phyloP scores from a whole-genome alignment of 2,329 filamentous ascomycete species.

The Exophiala viscosa region DNA sequence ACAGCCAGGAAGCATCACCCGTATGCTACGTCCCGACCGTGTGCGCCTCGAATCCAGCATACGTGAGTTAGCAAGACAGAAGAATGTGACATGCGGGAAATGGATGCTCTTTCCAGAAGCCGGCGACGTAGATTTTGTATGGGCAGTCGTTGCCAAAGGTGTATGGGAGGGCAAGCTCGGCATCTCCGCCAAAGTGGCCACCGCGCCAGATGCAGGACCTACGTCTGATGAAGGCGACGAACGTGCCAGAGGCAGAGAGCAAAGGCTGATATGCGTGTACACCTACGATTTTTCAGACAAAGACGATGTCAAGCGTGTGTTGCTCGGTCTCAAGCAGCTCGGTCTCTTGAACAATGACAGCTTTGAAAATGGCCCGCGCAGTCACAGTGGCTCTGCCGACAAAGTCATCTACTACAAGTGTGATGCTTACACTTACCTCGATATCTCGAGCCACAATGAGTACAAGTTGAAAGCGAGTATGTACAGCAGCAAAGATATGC shows the following conservation, averaged over 20 bases:
- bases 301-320: conserved; percentile 65
- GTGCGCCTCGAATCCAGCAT: conserved; percentile 53
- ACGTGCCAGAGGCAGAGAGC: not conserved
- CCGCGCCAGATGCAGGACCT: conserved; percentile 43
- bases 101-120: conserved; percentile 70
- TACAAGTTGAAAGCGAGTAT: conserved; percentile 58
- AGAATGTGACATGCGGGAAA: conserved; percentile 38
- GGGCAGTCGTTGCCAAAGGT: conserved; percentile 64
- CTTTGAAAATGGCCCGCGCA: conserved; percentile 32
- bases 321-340: conserved; percentile 59
- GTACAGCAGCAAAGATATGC: conserved; percentile 40
- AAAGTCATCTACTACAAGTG: conserved; percentile 72
- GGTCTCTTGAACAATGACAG: conserved; percentile 50
- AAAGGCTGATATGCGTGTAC: conserved; percentile 70
- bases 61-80: conserved; percentile 55
- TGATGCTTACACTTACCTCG: conserved; percentile 66
- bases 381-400: not conserved
- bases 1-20: conserved; percentile 29
- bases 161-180: conserved; percentile 69
- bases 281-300: conserved; percentile 69
- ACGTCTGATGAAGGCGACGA: conserved; percentile 24
- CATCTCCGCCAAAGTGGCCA: conserved; percentile 68
- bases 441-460: conserved; percentile 57
- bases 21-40: conserved; percentile 41
- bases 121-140: conserved; percentile 57